Evolutionary conservation across 331 rosid genomes (phyloP), one percentile per base, ranked within the genome.

Genomic region (Dryas integrifolia): DNA sequence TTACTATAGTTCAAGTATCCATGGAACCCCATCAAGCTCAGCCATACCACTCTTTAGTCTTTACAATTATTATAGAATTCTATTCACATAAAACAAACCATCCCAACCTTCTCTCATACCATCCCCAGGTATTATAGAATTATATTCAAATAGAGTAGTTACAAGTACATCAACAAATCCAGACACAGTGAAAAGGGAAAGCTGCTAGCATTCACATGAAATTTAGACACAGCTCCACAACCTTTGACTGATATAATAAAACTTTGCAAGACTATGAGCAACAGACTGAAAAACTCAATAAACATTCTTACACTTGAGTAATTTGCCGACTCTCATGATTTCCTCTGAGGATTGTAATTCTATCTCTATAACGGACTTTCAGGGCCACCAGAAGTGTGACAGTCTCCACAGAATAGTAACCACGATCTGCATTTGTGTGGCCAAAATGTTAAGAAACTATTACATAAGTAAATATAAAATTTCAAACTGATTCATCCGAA

Each of bases 291-390:
- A 73, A 35, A 73, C n/a, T 21, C 11, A 60, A 63, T 72, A 58
- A 59, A 72, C 14, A 30, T 47, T 73, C 91, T 87, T 90, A 92
- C 98, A 92, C 98, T 92, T 92, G 98, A 64, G 98, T 92, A 79
- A 92, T 92, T 80, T 92, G 98, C 78, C 98, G 94, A 81, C 92
- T 92, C 79, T 92, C 98, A 14, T 92, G 98, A 81, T 92, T 92
- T 81, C 98, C 98, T 74, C 98, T 85, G 64, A 92, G 92, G 62
- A 92, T 92, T 65, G 98, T 92, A 86, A 92, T 90, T 84, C 98
- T 90, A 82, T 92, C 98, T 84, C 98, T 90, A 77, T 92, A 92
- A 58, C 98, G 92, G 41, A 92, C 98, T 87, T 92, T 92, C 80
- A 92, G 79, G 8, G 96, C 96, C 85, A 92, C 98, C 86, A 92